These are phyloP conservation scores for Diplogelasinospora grovesii DNA, from an alignment of 495 filamentous ascomycete species.

Conservation along the genomic window DNA sequence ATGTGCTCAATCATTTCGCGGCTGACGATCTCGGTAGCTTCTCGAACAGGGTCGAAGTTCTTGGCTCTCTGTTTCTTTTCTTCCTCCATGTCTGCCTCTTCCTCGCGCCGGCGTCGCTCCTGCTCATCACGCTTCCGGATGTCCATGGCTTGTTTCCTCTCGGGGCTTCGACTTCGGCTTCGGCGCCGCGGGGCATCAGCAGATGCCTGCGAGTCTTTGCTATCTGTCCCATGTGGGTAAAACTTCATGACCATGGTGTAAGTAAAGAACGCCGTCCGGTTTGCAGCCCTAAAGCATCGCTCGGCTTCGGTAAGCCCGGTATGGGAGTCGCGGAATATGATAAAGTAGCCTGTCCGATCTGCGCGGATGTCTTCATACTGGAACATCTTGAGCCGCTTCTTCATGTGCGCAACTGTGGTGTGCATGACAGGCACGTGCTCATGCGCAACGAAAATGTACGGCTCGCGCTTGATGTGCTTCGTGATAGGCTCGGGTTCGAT, in stretches of 20 bases:
- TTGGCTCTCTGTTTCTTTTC: conserved; percentile 78
- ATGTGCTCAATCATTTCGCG: conserved; percentile 80
- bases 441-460: conserved; percentile 88
- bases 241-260: conserved; percentile 91
- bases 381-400: conserved; percentile 75
- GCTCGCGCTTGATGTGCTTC: conserved; percentile 64
- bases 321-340: conserved; percentile 72
- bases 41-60: conserved; percentile 78
- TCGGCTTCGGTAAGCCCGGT: conserved; percentile 72
- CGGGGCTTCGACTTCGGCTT: conserved; percentile 25
- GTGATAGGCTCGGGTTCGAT: conserved; percentile 47
- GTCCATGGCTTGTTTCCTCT: conserved; percentile 32
- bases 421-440: conserved; percentile 81
- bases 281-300: conserved; percentile 63
- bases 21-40: conserved; percentile 67
- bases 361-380: conserved; percentile 68
- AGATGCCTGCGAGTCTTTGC: conserved; percentile 50
- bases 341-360: conserved; percentile 83
- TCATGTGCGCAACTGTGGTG: conserved; percentile 76
- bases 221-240: conserved; percentile 60
- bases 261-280: conserved; percentile 77
- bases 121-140: conserved; percentile 44
- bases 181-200: conserved; percentile 27
- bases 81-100: conserved; percentile 71
- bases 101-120: conserved; percentile 45